A percentile compares a stretch with the other conserved stretches of the same genome.
Evolutionary conservation across 2,329 filamentous ascomycete species (phyloP).

Genomic region (Diplodia corticola): DNA sequence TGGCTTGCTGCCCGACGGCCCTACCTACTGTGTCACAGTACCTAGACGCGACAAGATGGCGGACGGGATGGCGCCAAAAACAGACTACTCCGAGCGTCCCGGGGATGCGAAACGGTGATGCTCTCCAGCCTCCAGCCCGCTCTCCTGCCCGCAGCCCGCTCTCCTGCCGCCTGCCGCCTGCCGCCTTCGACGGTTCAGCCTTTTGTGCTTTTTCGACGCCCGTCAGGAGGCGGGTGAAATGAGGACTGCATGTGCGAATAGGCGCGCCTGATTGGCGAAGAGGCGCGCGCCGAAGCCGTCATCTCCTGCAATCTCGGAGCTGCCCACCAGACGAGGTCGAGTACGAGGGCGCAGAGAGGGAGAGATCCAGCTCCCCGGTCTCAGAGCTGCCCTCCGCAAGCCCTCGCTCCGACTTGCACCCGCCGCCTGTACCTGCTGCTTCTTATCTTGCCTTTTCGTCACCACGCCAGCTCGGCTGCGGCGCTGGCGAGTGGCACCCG

Average conservation of each 20-base stretch:
- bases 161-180: not conserved
- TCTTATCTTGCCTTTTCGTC: not conserved
- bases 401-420: slow-evolving; percentile 5
- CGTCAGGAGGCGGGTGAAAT: slow-evolving; percentile 2
- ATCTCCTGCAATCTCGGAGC: slow-evolving; percentile 22
- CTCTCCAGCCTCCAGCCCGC: not conserved
- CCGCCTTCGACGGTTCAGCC: no score
- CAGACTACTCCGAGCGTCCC: not conserved
- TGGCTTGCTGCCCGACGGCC: not conserved
- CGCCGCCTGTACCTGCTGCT: not conserved
- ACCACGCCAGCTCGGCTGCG: not conserved
- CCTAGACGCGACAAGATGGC: not conserved
- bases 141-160: not conserved
- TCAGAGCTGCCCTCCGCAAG: not conserved
- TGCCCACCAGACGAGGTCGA: not conserved
- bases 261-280: slow-evolving; percentile 14
- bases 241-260: not conserved
- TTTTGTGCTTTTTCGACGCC: slow-evolving; percentile 1
- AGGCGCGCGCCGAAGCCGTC: not conserved
- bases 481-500: not conserved
- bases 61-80: not conserved
- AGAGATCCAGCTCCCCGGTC: slow-evolving; percentile 2
- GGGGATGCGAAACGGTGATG: slow-evolving; percentile 6
- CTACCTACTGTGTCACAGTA: no score
- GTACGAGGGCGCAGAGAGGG: not conserved